Evolutionary conservation across 805 yeast species (phyloP), one percentile per base, ranked within the genome.

Genomic region (Tetrapisispora iriomotensis): DNA sequence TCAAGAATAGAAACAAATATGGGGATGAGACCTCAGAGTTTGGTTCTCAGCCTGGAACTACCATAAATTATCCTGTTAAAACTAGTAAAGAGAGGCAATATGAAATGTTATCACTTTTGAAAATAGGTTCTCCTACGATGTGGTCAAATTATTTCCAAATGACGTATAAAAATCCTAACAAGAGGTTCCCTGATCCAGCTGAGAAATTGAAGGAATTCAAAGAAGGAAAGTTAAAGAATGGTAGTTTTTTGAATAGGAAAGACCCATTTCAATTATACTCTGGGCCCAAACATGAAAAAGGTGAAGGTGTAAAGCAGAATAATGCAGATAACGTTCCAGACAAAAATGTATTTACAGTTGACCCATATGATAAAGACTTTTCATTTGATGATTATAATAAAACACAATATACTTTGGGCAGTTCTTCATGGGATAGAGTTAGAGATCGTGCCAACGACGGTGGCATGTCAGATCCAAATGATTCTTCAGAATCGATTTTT

Each of bases 151-250:
- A 80, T 54, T 79, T 72, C 53, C 61, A 65, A 35, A 56, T 66
- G 42, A 70, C 82, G 0, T 62, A 67, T 28, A 64, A 65, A 14
- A 72, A 79, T 47, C 76, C 79, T 0, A 66, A 65, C 17, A 65
- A 66, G 36, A 63, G 72, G 28, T 58, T 79, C 46, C 71, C 71
- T 39, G 80, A 79, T 49, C 87, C 87, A 6, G 60, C 68, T 48
- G 49, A 51, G 0, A 48, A 59, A 45, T 54, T 66, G 25, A 55
- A 62, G 10, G 62, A 53, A 31, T 26, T 56, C 40, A 40, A 47
- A 30, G 53, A 52, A 37, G 41, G 44, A 2, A 46, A 34, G 17
- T n/a, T 23, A 3, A 37, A 28, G 20, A 40, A 33, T 8, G 14
- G 8, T 23, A 24, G n/a, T 1, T 34, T 23, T 43, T 53, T 62